Percentiles rank a stretch among this genome's conserved stretches.
phyloP scores from a whole-genome alignment of 2,329 filamentous ascomycete species.

The Coniochaeta prunicola region DNA sequence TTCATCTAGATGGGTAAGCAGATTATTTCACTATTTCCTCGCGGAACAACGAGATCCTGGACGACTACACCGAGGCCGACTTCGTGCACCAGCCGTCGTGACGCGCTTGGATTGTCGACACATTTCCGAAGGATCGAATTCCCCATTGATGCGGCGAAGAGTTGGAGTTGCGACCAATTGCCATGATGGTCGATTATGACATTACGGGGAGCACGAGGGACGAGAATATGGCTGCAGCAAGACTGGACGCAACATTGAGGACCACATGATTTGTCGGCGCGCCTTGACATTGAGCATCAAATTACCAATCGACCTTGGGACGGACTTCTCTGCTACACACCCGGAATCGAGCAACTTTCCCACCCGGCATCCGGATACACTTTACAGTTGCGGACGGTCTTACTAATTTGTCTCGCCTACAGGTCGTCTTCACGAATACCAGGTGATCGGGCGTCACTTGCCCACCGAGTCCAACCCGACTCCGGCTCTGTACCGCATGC shows the following conservation, averaged over 20 bases:
- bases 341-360: background rate
- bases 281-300: no score
- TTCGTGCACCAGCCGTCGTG: background rate
- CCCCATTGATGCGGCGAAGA: background rate
- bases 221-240: background rate
- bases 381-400: background rate
- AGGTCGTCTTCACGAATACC: conserved; percentile 99
- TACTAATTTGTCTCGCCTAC: conserved; percentile 25
- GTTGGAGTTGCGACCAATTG: no score
- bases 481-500: conserved; percentile 99
- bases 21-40: conserved; percentile 12
- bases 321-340: background rate
- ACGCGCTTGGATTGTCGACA: background rate
- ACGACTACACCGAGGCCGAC: background rate
- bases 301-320: background rate
- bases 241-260: background rate
- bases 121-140: background rate
- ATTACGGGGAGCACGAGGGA: background rate
- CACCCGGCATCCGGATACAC: background rate
- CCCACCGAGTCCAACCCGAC: conserved; percentile 95
- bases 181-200: no score
- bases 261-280: background rate
- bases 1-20: conserved; percentile 54
- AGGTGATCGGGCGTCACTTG: conserved; percentile 99
- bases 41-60: background rate